Evolutionary conservation across 371 early-diverging fungal genomes (phyloP).

Genomic region (Thermomucor indicae-seudaticae): DNA sequence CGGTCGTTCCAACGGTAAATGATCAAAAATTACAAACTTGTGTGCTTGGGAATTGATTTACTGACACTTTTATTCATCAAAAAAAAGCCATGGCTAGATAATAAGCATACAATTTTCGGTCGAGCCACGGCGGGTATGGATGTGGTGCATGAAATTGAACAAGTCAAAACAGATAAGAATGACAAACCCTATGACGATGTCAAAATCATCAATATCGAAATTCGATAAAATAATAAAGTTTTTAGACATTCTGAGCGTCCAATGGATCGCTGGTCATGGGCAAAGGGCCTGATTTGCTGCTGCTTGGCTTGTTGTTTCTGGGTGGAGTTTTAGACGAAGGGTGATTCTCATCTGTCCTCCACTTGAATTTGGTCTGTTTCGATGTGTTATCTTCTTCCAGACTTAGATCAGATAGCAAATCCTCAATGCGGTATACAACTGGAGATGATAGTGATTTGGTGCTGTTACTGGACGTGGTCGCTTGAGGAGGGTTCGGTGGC

Average conservation of each 20-base stretch:
- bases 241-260: conserved; percentile 17
- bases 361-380: conserved; percentile 22
- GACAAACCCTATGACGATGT: conserved; percentile 80
- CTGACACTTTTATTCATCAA: background rate
- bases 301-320: background rate
- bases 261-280: conserved; percentile 9
- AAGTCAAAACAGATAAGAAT: conserved; percentile 65
- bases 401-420: conserved; percentile 34
- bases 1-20: conserved; percentile 81
- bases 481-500: background rate
- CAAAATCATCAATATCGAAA: conserved; percentile 66
- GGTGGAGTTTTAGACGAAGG: background rate
- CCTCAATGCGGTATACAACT: conserved; percentile 39
- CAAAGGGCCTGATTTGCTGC: background rate
- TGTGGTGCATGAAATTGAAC: conserved; percentile 88
- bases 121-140: conserved; percentile 93
- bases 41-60: no score
- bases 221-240: no score
- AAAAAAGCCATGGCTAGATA: conserved; percentile 85
- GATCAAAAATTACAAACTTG: background rate
- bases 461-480: background rate
- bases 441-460: conserved; percentile 9
- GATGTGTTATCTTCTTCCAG: conserved; percentile 14
- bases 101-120: conserved; percentile 97
- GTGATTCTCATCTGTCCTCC: conserved; percentile 14